A percentile compares a stretch with the other conserved stretches of the same genome.
Conservation (phyloP, 2,329 filamentous ascomycete species). For the Diaporthe sp. region DNA sequence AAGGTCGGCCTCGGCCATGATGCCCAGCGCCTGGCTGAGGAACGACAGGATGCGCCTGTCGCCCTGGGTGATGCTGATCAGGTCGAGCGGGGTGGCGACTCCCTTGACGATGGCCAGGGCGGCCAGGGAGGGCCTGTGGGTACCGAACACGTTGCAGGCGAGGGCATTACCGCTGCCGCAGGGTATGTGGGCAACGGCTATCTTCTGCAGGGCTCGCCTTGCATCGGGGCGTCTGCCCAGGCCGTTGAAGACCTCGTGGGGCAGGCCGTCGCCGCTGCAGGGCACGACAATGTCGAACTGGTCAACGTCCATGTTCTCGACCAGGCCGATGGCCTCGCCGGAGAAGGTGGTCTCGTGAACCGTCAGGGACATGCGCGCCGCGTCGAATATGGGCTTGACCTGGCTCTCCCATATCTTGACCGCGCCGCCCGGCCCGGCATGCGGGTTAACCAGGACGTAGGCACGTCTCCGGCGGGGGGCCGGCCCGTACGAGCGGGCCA, state of each 20-base stretch:
- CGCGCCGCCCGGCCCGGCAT: constrained; percentile 86
- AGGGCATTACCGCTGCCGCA: constrained; percentile 96
- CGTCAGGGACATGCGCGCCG: constrained; percentile 83
- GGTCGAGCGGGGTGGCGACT: constrained; percentile 84
- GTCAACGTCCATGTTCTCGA: constrained; percentile 81
- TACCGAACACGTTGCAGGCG: constrained; percentile 90
- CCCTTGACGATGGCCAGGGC: constrained; percentile 91
- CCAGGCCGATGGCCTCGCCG: constrained; percentile 85
- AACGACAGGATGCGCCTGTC: constrained; percentile 83
- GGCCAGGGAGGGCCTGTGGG: constrained; percentile 79
- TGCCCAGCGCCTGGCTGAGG: constrained; percentile 89
- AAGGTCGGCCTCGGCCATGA: constrained; percentile 91
- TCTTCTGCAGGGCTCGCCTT: constrained; percentile 77
- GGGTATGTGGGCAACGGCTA: constrained; percentile 89
- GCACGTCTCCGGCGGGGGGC: constrained; percentile 81
- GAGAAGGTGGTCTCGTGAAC: constrained; percentile 78
- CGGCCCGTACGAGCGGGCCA: constrained; percentile 78
- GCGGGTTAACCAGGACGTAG: constrained; percentile 92
- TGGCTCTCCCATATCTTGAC: constrained; percentile 80
- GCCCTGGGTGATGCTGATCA: constrained; percentile 90
- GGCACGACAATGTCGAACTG: constrained; percentile 88
- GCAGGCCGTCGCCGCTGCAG: constrained; percentile 92
- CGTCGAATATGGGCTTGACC: constrained; percentile 85
- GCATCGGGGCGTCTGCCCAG: constrained; percentile 84
- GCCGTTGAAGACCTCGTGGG: constrained; percentile 96